Evolutionary conservation across 2,329 filamentous ascomycete species (phyloP).

Genomic region (Microcyclospora tardicrescens): DNA sequence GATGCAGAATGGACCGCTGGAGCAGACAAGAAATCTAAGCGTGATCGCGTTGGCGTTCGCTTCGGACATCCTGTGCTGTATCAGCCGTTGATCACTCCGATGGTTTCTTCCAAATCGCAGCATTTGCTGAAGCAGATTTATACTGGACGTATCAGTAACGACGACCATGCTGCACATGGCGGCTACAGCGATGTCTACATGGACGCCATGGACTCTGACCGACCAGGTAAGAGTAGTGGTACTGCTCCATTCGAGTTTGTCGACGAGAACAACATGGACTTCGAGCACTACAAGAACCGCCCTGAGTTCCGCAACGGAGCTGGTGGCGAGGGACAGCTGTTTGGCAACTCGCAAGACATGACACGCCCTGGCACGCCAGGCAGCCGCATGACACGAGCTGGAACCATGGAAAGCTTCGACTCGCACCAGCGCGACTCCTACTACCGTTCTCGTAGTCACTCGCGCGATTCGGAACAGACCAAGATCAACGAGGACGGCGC

Average conservation of each 20-base stretch:
- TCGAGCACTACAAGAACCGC: slow-evolving; percentile 81
- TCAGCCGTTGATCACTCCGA: slow-evolving; percentile 78
- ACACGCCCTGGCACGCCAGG: slow-evolving; percentile 50
- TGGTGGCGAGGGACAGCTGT: slow-evolving; percentile 52
- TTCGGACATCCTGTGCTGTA: slow-evolving; percentile 90
- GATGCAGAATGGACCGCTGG: slow-evolving; percentile 19
- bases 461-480: slow-evolving; percentile 20
- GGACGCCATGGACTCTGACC: slow-evolving; percentile 57
- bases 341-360: slow-evolving; percentile 46
- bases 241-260: slow-evolving; percentile 71
- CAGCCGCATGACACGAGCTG: slow-evolving; percentile 28
- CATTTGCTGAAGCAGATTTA: slow-evolving; percentile 79
- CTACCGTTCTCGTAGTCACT: slow-evolving; percentile 13
- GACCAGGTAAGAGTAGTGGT: slow-evolving; percentile 44
- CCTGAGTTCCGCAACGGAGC: slow-evolving; percentile 79
- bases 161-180: slow-evolving; percentile 49
- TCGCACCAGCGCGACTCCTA: slow-evolving; percentile 6
- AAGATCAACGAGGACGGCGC: slow-evolving; percentile 16
- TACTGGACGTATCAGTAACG: slow-evolving; percentile 54
- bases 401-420: slow-evolving; percentile 17
- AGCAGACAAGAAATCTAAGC: slow-evolving; percentile 30
- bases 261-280: slow-evolving; percentile 73
- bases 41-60: slow-evolving; percentile 58
- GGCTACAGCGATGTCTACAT: slow-evolving; percentile 78
- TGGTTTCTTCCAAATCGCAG: slow-evolving; percentile 86